Conservation (phyloP, 192 early-diverging fungal genomes). For the Obelidium mucronatum region DNA sequence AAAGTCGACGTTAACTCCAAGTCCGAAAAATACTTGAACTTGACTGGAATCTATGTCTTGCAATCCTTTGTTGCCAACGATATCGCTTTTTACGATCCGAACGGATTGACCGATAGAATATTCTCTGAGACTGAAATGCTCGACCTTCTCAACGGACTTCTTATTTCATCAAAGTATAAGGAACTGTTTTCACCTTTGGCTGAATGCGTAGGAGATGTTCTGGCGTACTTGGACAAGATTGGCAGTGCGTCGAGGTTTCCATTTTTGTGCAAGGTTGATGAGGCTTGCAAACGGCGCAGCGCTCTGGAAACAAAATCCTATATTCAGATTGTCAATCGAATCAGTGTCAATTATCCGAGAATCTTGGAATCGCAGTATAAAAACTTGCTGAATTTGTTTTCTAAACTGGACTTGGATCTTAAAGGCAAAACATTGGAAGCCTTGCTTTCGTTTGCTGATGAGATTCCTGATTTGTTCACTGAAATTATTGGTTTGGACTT, state of each 20-base stretch:
- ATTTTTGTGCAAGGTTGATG: constrained; percentile 15
- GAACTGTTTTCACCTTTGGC: constrained; percentile 61
- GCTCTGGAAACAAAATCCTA: constrained; percentile 35
- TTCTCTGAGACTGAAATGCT: constrained; percentile 38
- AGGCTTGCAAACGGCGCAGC: neutral
- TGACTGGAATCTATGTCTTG: constrained; percentile 66
- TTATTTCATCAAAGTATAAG: constrained; percentile 35
- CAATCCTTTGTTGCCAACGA: constrained; percentile 65
- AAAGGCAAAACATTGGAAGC: constrained; percentile 62
- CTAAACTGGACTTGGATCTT: constrained; percentile 51
- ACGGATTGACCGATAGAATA: constrained; percentile 27
- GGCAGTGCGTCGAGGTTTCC: too few species aligned
- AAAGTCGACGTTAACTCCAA: constrained; percentile 22
- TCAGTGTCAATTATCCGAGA: constrained; percentile 43
- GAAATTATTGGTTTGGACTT: constrained; percentile 62
- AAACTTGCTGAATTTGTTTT: constrained; percentile 58
- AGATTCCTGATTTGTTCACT: constrained; percentile 60
- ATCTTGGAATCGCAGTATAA: constrained; percentile 38
- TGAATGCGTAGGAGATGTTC: constrained; percentile 54
- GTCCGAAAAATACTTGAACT: constrained; percentile 46
- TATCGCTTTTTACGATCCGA: constrained; percentile 34
- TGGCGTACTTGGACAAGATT: constrained; percentile 26
- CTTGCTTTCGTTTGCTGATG: constrained; percentile 55
- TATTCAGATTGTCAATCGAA: constrained; percentile 42
- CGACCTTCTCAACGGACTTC: constrained; percentile 6